Evolutionary conservation across 1,139 yeast genomes (phyloP).

Genomic region (Pichia sp.): DNA sequence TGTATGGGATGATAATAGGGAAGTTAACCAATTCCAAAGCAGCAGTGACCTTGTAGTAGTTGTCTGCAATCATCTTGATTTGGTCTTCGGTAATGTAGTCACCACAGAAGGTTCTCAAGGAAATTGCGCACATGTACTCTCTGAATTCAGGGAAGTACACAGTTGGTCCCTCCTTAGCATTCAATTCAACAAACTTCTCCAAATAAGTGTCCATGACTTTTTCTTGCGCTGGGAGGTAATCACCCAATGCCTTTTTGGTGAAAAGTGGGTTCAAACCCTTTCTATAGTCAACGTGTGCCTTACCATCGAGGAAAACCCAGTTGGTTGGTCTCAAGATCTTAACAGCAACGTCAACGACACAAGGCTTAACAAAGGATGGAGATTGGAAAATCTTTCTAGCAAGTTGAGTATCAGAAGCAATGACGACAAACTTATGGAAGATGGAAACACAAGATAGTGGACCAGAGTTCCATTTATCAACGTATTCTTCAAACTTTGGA

Average conservation of each 20-base stretch:
- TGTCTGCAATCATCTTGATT: conserved; percentile 80
- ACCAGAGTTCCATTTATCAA: conserved; percentile 92
- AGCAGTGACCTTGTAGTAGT: conserved; percentile 84
- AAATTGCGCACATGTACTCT: conserved; percentile 91
- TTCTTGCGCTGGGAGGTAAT: conserved; percentile 81
- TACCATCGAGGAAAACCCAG: conserved; percentile 98
- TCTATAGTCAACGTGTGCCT: conserved; percentile 90
- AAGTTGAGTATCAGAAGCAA: conserved; percentile 85
- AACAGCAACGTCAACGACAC: conserved; percentile 95
- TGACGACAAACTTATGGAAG: conserved; percentile 95
- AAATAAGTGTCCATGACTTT: conserved; percentile 74
- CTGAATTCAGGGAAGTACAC: conserved; percentile 90
- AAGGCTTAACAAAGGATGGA: conserved; percentile 86
- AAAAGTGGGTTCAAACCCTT: conserved; percentile 84
- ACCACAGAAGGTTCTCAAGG: conserved; percentile 92
- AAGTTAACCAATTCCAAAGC: conserved; percentile 95
- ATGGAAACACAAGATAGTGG: conserved; percentile 93
- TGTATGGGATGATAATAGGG: conserved; percentile 91
- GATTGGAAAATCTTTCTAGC: conserved; percentile 84
- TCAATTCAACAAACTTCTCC: conserved; percentile 50
- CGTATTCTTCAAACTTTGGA: conserved; percentile 91
- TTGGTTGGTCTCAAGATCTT: conserved; percentile 90
- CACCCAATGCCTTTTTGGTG: conserved; percentile 73
- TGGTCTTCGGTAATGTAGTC: conserved; percentile 88
- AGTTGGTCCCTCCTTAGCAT: conserved; percentile 47